These are phyloP conservation scores for Candida pini DNA, from an alignment of 805 yeast genomes.

Conservation along the genomic window DNA sequence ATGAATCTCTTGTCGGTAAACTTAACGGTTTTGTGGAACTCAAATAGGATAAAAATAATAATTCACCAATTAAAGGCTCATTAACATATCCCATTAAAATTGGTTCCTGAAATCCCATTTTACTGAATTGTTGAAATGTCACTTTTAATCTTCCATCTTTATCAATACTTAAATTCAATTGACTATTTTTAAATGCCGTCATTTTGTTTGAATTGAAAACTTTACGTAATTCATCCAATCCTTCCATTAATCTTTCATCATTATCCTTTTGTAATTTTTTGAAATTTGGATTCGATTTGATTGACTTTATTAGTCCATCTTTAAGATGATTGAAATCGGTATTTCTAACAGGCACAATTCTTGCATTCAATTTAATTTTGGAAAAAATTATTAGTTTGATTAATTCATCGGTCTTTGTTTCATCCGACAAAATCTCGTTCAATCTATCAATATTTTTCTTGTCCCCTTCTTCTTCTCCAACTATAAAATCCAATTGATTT, in stretches of 20 bases:
- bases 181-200: slow-evolving; percentile 70
- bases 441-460: slow-evolving; percentile 36
- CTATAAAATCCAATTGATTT: slow-evolving; percentile 31
- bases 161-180: slow-evolving; percentile 52
- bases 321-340: slow-evolving; percentile 87
- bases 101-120: slow-evolving; percentile 25
- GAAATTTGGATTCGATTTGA: slow-evolving; percentile 60
- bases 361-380: slow-evolving; percentile 58
- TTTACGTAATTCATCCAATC: slow-evolving; percentile 60
- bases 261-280: slow-evolving; percentile 40
- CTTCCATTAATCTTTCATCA: slow-evolving; percentile 28
- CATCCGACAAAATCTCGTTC: slow-evolving; percentile 42
- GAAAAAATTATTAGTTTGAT: slow-evolving; percentile 52
- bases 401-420: slow-evolving; percentile 45
- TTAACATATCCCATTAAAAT: slow-evolving; percentile 51
- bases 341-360: slow-evolving; percentile 82
- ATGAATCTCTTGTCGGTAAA: slow-evolving; percentile 28
- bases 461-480: slow-evolving; percentile 13
- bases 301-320: slow-evolving; percentile 83
- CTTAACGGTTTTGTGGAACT: slow-evolving; percentile 64
- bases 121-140: slow-evolving; percentile 36
- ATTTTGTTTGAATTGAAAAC: slow-evolving; percentile 58
- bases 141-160: slow-evolving; percentile 42
- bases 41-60: slow-evolving; percentile 72
- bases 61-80: slow-evolving; percentile 56